Conservation (phyloP, 2,329 filamentous ascomycete genomes). For the Clarireedia monteithiana region DNA sequence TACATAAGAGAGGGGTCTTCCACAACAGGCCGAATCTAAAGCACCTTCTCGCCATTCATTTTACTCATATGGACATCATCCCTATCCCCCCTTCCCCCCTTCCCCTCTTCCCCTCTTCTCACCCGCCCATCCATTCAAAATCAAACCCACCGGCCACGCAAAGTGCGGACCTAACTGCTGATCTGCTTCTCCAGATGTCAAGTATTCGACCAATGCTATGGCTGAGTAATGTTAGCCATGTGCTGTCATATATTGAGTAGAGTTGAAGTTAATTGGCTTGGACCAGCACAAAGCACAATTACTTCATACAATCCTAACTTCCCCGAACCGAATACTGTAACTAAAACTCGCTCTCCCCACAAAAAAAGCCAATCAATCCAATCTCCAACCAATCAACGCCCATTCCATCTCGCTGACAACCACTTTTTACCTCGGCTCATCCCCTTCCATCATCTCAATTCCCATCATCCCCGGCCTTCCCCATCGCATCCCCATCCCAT, state of each 20-base stretch:
- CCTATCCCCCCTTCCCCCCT: neutral
- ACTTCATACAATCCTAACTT: too few relatives aligned
- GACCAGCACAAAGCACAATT: neutral
- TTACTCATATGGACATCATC: neutral
- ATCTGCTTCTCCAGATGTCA: conserved; percentile 28
- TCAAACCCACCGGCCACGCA: conserved; percentile 24
- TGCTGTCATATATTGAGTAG: neutral
- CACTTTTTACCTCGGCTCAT: too few relatives aligned
- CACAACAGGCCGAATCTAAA: too few relatives aligned
- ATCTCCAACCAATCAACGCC: too few relatives aligned
- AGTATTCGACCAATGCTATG: conserved; percentile 29
- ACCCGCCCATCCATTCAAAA: conserved; percentile 13
- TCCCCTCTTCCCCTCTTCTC: neutral
- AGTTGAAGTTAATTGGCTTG: neutral
- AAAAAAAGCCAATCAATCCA: too few relatives aligned
- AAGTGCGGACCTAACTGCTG: conserved; percentile 21
- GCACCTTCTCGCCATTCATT: neutral
- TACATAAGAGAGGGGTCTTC: too few relatives aligned
- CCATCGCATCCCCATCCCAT: too few relatives aligned
- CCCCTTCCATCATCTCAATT: too few relatives aligned
- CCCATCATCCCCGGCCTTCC: too few relatives aligned
- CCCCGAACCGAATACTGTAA: too few relatives aligned
- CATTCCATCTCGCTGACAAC: too few relatives aligned
- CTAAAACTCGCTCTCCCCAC: too few relatives aligned
- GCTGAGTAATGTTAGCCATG: conserved; percentile 17